Evolutionary conservation across 169 alveolate species (phyloP).

Genomic region (Plasmodium cynomolgi): DNA sequence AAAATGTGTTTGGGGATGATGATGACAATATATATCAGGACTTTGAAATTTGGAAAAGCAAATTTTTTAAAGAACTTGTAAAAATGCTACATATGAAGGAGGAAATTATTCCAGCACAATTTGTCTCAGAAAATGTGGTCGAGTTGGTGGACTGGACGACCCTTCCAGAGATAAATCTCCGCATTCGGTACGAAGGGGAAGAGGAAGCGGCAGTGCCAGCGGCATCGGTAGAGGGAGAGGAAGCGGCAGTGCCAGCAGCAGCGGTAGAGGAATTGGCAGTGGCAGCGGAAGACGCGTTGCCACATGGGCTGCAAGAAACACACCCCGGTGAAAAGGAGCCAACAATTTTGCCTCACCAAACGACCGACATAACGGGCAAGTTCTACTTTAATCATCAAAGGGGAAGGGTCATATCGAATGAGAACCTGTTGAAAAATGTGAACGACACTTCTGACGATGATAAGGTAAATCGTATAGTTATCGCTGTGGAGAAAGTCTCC

Average conservation of each 20-base stretch:
- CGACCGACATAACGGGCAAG: slow-evolving; percentile 75
- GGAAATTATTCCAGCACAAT: background rate
- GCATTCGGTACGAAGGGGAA: background rate
- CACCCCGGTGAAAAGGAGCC: slow-evolving; percentile 63
- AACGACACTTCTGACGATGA: background rate
- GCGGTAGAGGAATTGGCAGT: slow-evolving; percentile 1
- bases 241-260: background rate
- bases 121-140: slow-evolving; percentile 5
- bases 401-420: slow-evolving; percentile 48
- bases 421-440: slow-evolving; percentile 43
- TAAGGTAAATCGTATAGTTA: slow-evolving; percentile 58
- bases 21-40: slow-evolving; percentile 81
- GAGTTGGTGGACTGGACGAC: slow-evolving; percentile 76
- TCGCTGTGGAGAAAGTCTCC: slow-evolving; percentile 4
- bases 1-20: slow-evolving; percentile 83
- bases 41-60: slow-evolving; percentile 80
- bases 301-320: slow-evolving; percentile 7
- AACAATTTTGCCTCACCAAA: slow-evolving; percentile 40
- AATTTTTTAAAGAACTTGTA: slow-evolving; percentile 67
- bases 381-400: slow-evolving; percentile 71
- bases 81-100: slow-evolving; percentile 4
- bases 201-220: slow-evolving; percentile 64
- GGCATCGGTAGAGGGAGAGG: too few relatives aligned
- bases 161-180: background rate
- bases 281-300: background rate